Conservation (phyloP, 768 basidiomycete genomes). For the Hemileccinum impolitum region DNA sequence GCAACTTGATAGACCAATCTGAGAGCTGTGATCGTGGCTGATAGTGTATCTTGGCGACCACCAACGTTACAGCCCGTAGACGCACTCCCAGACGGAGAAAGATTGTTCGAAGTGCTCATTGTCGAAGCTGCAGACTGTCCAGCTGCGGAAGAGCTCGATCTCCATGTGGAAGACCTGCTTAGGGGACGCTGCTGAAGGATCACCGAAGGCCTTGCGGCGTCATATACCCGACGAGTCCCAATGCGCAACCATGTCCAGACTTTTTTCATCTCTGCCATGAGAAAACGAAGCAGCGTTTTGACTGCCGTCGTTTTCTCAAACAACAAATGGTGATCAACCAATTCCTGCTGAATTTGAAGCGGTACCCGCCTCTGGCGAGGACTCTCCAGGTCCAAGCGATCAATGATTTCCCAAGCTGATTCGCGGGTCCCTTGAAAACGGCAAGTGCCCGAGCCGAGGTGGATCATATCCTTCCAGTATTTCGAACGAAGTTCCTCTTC, state of each 20-base stretch:
- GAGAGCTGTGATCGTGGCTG: conserved; percentile 5
- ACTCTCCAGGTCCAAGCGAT: not conserved
- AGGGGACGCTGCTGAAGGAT: not conserved
- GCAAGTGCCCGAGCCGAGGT: conserved; percentile 6
- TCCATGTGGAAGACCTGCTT: not conserved
- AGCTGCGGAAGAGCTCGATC: not conserved
- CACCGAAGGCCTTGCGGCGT: not conserved
- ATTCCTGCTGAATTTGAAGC: conserved; percentile 15
- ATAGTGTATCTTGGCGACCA: not conserved
- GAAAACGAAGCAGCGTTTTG: conserved; percentile 10
- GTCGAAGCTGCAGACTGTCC: not conserved
- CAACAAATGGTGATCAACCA: conserved; percentile 10
- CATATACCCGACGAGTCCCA: not conserved
- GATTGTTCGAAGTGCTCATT: not conserved
- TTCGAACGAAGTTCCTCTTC: conserved; percentile 10
- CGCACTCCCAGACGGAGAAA: conserved; percentile 4
- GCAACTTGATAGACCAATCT: conserved; percentile 3
- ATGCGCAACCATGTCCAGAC: conserved; percentile 3
- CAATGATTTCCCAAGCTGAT: conserved; percentile 15
- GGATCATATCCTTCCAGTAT: conserved; percentile 17
- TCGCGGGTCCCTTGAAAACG: conserved; percentile 9
- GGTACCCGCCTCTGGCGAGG: not conserved
- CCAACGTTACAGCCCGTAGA: conserved; percentile 1
- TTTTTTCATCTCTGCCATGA: conserved; percentile 5
- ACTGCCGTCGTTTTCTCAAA: conserved; percentile 13